A percentile compares a stretch with the other conserved stretches of the same genome.
These are phyloP conservation scores for Chondrus crispus DNA, from an alignment of 23 red algal species.

Conservation along the genomic window DNA sequence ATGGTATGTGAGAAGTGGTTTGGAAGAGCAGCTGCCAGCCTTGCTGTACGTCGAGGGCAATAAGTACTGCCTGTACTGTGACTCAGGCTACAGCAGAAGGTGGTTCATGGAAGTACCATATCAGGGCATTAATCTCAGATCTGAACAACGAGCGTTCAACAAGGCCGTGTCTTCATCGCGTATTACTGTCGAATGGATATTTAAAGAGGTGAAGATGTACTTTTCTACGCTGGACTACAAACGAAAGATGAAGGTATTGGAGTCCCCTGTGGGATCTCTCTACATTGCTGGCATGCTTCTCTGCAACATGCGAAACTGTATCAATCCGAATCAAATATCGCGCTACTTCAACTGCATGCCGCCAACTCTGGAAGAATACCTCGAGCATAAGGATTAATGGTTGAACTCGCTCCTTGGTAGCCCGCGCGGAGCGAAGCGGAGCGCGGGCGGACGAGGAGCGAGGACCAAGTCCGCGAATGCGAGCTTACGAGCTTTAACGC, in stretches of 20 bases:
- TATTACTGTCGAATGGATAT: not conserved
- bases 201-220: slow-evolving; percentile 14
- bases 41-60: not conserved
- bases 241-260: not conserved
- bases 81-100: not conserved
- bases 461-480: not conserved
- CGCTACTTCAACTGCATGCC: slow-evolving; percentile 17
- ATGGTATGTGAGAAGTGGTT: not conserved
- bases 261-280: not conserved
- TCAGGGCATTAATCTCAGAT: not conserved
- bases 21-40: not conserved
- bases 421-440: not conserved
- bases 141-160: not conserved
- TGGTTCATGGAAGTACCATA: not conserved
- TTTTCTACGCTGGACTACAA: not conserved
- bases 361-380: not conserved
- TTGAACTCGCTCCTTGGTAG: not conserved
- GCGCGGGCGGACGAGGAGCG: not conserved
- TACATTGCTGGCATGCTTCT: not conserved
- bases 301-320: not conserved
- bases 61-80: not conserved
- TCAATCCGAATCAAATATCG: slow-evolving; percentile 18
- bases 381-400: not conserved
- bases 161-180: not conserved
- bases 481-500: not conserved